phyloP scores from a whole-genome alignment of 371 early-diverging fungal species.

The Circinella minor region DNA sequence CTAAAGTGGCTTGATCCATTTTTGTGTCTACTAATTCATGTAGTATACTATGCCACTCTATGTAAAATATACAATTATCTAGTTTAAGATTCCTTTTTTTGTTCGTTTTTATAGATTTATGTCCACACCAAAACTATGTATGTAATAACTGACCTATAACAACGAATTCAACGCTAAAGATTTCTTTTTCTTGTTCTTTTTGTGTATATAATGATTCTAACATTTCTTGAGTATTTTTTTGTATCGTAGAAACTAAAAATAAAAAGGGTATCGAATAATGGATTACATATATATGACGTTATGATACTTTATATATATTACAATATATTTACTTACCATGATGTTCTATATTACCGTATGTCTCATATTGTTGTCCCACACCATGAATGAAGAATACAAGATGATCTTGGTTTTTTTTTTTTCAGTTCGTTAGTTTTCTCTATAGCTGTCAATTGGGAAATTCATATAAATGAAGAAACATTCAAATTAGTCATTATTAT shows the following conservation, averaged over 20 bases:
- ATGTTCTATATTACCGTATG: constrained; percentile 55
- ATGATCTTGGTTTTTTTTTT: constrained; percentile 18
- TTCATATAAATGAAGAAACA: background rate
- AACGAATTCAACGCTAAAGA: constrained; percentile 53
- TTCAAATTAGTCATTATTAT: background rate
- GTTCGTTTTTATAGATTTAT: too few relatives aligned
- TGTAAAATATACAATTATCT: background rate
- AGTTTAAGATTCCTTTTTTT: too few relatives aligned
- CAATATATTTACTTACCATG: constrained; percentile 32
- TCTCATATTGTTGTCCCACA: constrained; percentile 69
- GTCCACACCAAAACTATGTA: too few relatives aligned
- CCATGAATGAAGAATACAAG: constrained; percentile 71
- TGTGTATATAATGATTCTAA: constrained; percentile 48
- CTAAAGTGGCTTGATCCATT: constrained; percentile 43
- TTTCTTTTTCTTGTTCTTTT: background rate
- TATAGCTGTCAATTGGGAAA: too few relatives aligned
- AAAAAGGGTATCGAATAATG: constrained; percentile 24
- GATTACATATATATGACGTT: background rate
- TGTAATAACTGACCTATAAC: constrained; percentile 37
- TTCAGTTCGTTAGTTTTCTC: background rate
- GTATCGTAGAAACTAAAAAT: constrained; percentile 32
- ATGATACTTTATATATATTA: background rate
- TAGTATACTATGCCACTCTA: constrained; percentile 68
- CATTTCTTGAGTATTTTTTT: constrained; percentile 57
- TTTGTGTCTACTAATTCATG: constrained; percentile 55